Conservation (phyloP, 1,284 basidiomycete species). For the Trichosporon sp. region DNA sequence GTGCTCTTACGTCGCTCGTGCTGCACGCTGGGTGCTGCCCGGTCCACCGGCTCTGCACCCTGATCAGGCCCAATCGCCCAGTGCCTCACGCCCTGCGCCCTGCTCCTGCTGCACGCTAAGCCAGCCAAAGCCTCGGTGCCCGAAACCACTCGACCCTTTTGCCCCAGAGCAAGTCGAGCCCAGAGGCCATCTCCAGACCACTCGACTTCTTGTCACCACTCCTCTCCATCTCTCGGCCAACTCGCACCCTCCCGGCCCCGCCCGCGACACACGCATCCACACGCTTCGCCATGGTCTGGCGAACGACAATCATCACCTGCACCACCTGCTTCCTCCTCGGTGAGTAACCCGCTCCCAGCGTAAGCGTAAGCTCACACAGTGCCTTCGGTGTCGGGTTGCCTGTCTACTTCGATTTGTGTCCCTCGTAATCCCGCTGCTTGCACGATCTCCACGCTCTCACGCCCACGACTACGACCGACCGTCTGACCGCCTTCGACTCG, state of each 20-base stretch:
- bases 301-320: slow-evolving; percentile 39
- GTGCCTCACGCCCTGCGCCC: not conserved
- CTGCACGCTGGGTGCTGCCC: no score
- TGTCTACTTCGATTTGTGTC: no score
- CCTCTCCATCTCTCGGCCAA: not conserved
- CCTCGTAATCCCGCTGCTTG: no score
- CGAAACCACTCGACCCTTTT: not conserved
- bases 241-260: not conserved
- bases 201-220: not conserved
- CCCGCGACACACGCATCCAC: not conserved
- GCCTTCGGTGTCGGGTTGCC: not conserved
- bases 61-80: not conserved
- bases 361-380: not conserved
- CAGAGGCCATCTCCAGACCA: no score
- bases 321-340: slow-evolving; percentile 46
- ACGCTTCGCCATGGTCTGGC: slow-evolving; percentile 38
- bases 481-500: not conserved
- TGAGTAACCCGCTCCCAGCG: slow-evolving; percentile 16
- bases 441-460: not conserved
- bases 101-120: not conserved
- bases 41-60: not conserved
- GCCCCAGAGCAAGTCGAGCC: no score
- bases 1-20: not conserved
- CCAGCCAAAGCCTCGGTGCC: not conserved
- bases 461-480: not conserved